Evolutionary conservation across 169 alveolate genomes (phyloP), one percentile per base, ranked within the genome.

Genomic region (Pseudocohnilembus persalinus): DNA sequence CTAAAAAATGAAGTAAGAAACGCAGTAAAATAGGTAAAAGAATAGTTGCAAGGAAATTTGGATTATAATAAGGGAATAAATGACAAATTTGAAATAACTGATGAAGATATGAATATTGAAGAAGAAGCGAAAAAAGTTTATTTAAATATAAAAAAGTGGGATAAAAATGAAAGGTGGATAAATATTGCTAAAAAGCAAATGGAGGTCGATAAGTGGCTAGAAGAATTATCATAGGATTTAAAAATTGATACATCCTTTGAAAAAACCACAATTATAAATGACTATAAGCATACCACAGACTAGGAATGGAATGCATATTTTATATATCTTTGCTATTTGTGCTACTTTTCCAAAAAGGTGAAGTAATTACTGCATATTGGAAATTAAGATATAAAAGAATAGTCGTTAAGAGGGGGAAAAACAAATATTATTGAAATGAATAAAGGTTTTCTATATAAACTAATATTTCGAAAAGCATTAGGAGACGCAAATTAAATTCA

Each of bases 291-390:
- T 27, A 31, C 84, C 27, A 35, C 86, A 11, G 73, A 74, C 28
- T 82, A 77, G 11, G 85, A 85, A 49, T 85, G 89, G 89, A 74
- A 85, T 68, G 89, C 84, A 4, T 85, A 85, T 79, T 85, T 72
- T 35, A 35, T 85, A 26, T 85, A 85, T 79, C 32, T 78, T n/a
- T 84, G 73, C 29, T 78, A 81, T 49, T 29, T 85, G 15, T 25
- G 72, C 49, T 73, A 75, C n/a, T 85, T 79, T 64, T 76, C 73
- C 29, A 49, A 79, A 29, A 72, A 33, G 33, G 78, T 85, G 30
- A 34, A 64, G 32, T 49, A 75, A 74, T 72, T 81, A n/a, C 76
- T 29, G 1, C 27, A 73, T 20, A 77, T 68, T 29, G 73, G 72
- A n/a, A 79, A 79, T 1, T 29, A 73, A 35, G 81, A 77, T 74